Base-by-base conservation (phyloP, 208 protist genomes). In the Porcisia hertigi region DNA sequence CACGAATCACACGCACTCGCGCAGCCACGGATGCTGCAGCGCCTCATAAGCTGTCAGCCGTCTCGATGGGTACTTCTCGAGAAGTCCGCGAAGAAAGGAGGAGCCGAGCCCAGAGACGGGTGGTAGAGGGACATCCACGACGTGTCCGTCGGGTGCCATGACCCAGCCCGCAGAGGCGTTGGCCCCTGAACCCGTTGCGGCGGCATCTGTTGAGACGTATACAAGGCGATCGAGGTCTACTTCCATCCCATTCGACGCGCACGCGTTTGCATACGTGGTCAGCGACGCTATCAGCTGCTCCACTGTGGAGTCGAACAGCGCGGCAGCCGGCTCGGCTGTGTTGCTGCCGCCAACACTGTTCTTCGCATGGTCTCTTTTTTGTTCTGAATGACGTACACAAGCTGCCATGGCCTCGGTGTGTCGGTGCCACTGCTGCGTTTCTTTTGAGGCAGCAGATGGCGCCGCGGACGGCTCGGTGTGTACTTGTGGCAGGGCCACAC, bases 21-120 rank as follows among this genome's bases (percentile, higher is more conserved):
- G 80, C 76, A 92, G 55, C 88, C 88, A 92, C 69, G 90, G 92
- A 73, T 96, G 92, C 54, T 65, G 70, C 69, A 95, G 67, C 34
- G 92, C 92, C 62, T 90, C 84, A 53, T 90, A 81, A 1, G 92
- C 88, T 7, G 89, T 93, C 41, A 95, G 49, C 41, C 92, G 92
- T 66, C 79, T 78, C 23, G 67, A 65, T 14, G 92, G 90, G 71
- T 95, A 76, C 71, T 92, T 74, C 47, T 85, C 84, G 30, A 96
- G 83, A 67, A 96, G 78, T 14, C 83, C 65, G 20, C 74, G 80
- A 43, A 85, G 25, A 65, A 88, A 88, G 41, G 83, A 77, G 69
- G 77, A 63, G 30, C 84, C 84, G 30, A 85, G 77, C 16, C 65
- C 80, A 23, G 84, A 88, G 60, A 88, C 69, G 8, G 73, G 73